Evolutionary conservation across 192 early-diverging fungal species (phyloP), one percentile per base, ranked within the genome.

Genomic region (Funneliformis geosporum): DNA sequence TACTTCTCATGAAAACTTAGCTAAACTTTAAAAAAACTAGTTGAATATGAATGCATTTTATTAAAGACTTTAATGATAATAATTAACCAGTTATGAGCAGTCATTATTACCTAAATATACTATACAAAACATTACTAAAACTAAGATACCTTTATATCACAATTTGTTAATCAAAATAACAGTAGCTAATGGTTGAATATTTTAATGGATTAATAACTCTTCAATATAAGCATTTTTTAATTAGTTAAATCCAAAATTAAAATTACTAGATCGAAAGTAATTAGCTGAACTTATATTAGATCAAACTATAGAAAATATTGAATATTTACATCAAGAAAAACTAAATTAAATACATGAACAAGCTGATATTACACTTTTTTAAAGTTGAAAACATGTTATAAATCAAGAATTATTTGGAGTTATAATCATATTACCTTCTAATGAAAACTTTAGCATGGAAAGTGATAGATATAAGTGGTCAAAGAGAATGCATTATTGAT

Each of bases 331-430:
- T 10, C 6, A 7, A 7, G 10, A 11, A 16, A 50, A 73, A 38
- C 2, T 59, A 60, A 73, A 73, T 38, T 23, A 59, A 60, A 38
- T 59, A 73, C n/a, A 73, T 47, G 25, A 73, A 10, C 18, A 25
- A 8, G 28, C 55, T 60, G 72, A 50, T 28, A 50, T 73, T 73
- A 73, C 47, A 27, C 55, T 73, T 21, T 73, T 73, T 73, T 46
- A 73, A n/a, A 23, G 25, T 27, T 73, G 71, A 23, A 73, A 47
- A 47, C 55, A 73, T 55, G 23, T 55, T 55, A 3, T 73, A 73
- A 73, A 73, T n/a, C 72, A 73, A 73, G 18, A 73, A 4, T 59
- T 73, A 25, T 38, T 73, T 60, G 50, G 50, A 33, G 38, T 25
- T 23, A n/a, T 73, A 60, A 59, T 73, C 38, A 73, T 73, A 12